phyloP scores from a whole-genome alignment of 75 land plant species.

The Cunninghamia lanceolata region DNA sequence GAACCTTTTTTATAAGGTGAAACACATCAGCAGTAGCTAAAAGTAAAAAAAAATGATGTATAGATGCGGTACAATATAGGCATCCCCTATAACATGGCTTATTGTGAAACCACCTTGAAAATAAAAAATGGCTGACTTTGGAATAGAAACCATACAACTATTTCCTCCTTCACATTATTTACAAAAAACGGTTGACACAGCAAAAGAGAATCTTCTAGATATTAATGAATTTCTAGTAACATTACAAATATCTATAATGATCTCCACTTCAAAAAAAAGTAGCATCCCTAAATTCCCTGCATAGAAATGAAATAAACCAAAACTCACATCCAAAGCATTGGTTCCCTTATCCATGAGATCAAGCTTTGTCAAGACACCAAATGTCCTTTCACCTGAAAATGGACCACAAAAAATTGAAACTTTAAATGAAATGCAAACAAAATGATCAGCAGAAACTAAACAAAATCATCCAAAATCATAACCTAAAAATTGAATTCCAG shows the following conservation, averaged over 20 bases:
- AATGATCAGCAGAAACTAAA: not conserved
- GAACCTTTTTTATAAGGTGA: conserved; percentile 34
- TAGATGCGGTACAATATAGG: not conserved
- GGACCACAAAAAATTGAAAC: not conserved
- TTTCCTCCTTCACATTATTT: not conserved
- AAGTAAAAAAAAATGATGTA: not conserved
- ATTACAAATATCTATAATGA: not conserved
- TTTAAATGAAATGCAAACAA: not conserved
- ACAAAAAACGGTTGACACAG: not conserved
- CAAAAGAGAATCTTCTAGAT: not conserved
- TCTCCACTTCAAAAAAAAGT: not conserved
- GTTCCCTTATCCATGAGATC: conserved; percentile 90
- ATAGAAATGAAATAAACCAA: not conserved
- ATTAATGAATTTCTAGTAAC: not conserved
- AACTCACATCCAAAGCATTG: conserved; percentile 72
- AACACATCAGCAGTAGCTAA: not conserved
- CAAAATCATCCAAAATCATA: not conserved
- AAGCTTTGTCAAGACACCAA: conserved; percentile 84
- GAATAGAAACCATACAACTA: not conserved
- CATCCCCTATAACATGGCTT: not conserved
- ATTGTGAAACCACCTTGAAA: not conserved
- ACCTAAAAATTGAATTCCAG: not conserved
- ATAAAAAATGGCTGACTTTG: not conserved
- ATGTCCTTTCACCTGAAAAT: conserved; percentile 71
- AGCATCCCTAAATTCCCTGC: not conserved